phyloP scores from a whole-genome alignment of 2,329 filamentous ascomycete genomes.

The Onygenales sp. region DNA sequence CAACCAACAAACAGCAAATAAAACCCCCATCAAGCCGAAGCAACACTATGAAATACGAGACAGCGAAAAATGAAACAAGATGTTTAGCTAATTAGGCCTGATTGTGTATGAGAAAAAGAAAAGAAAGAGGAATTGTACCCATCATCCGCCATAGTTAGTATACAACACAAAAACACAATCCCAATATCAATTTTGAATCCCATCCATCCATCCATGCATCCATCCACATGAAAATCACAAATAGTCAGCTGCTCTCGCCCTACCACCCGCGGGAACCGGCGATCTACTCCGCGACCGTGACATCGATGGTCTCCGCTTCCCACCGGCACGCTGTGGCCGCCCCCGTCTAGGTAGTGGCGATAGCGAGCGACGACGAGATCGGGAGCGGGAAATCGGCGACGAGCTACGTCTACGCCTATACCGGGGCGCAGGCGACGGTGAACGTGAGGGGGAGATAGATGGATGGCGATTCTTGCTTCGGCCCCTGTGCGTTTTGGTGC shows the following conservation, averaged over 20 bases:
- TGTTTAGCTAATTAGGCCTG: too few species aligned
- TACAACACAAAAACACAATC: too few species aligned
- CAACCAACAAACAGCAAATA: too few species aligned
- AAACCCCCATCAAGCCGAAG: too few species aligned
- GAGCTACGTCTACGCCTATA: conserved; percentile 9
- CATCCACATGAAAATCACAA: conserved; percentile 6
- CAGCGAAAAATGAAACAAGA: too few species aligned
- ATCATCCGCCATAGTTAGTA: too few species aligned
- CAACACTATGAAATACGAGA: too few species aligned
- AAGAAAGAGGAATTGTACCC: too few species aligned
- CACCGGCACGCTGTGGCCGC: conserved; percentile 3
- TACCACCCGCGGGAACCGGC: conserved; percentile 10
- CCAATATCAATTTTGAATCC: background rate
- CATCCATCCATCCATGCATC: background rate
- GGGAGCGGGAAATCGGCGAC: conserved; percentile 11
- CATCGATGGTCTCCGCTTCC: conserved; percentile 1
- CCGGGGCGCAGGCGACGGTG: conserved; percentile 16
- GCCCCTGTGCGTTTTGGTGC: conserved; percentile 13
- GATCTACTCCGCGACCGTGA: conserved; percentile 14
- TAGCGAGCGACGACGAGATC: conserved; percentile 15
- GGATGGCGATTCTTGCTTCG: conserved; percentile 4
- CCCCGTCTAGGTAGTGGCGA: conserved; percentile 9
- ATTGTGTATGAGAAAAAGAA: too few species aligned
- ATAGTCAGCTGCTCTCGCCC: conserved; percentile 12
- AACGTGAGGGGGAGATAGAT: conserved; percentile 17